Evolutionary conservation across 1,284 basidiomycete species (phyloP).

Genomic region (Rhodotorula sp.): DNA sequence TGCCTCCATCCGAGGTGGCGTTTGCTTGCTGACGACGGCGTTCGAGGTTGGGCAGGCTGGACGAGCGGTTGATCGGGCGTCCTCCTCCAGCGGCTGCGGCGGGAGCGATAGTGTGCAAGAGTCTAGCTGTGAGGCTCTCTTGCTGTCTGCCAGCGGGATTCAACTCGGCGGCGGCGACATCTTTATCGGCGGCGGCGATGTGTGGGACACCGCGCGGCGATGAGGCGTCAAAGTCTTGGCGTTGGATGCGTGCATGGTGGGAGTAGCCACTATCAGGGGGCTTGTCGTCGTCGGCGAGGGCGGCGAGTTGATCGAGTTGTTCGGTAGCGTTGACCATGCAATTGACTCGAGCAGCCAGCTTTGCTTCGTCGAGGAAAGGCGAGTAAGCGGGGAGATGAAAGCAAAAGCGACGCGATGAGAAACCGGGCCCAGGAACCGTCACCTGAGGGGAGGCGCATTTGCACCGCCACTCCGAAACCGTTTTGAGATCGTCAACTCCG

Average conservation of each 20-base stretch:
- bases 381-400: not conserved
- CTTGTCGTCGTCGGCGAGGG: slow-evolving; percentile 5
- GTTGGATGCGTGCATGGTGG: not conserved
- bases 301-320: not conserved
- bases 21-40: not conserved
- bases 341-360: not conserved
- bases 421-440: not conserved
- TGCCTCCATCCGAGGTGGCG: not conserved
- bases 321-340: slow-evolving; percentile 17
- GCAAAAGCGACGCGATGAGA: not conserved
- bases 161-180: slow-evolving; percentile 7
- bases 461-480: not conserved
- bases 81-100: not conserved
- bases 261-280: slow-evolving; percentile 27
- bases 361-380: not conserved
- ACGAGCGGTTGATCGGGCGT: not conserved
- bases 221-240: not conserved
- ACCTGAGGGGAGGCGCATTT: not conserved
- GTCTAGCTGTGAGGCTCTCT: slow-evolving; percentile 4
- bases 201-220: not conserved
- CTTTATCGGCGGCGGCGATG: not conserved
- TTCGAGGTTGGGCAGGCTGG: slow-evolving; percentile 15
- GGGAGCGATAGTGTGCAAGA: slow-evolving; percentile 15
- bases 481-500: not conserved
- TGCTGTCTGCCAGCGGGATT: not conserved